These are phyloP conservation scores for Aspergillus nanangensis DNA, from an alignment of 495 filamentous ascomycete genomes.

Conservation along the genomic window DNA sequence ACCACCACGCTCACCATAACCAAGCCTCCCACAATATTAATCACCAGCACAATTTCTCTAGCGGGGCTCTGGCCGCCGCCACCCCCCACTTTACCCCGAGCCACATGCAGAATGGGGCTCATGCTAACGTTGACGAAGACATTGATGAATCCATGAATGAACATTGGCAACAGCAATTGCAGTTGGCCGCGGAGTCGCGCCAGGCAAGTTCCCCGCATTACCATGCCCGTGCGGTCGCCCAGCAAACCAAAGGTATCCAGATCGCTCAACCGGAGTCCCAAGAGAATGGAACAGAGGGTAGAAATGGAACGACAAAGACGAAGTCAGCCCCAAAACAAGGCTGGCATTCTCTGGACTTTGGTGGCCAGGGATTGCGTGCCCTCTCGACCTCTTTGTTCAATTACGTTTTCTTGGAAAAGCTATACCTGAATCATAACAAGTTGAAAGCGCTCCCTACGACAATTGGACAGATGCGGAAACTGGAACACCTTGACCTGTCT, in stretches of 20 bases:
- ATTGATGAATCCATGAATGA: slow-evolving; percentile 63
- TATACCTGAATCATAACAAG: slow-evolving; percentile 90
- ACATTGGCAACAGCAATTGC: slow-evolving; percentile 86
- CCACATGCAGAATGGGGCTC: slow-evolving; percentile 73
- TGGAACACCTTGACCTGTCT: slow-evolving; percentile 81
- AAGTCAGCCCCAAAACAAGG: slow-evolving; percentile 66
- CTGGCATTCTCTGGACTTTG: slow-evolving; percentile 89
- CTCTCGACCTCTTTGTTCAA: slow-evolving; percentile 74
- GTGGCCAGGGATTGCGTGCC: slow-evolving; percentile 84
- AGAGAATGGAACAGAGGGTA: slow-evolving; percentile 56
- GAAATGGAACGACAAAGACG: slow-evolving; percentile 53
- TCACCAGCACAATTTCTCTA: slow-evolving; percentile 79
- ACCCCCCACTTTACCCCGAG: slow-evolving; percentile 72
- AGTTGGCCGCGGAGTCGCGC: slow-evolving; percentile 67
- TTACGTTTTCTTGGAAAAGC: slow-evolving; percentile 80
- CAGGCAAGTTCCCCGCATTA: slow-evolving; percentile 59
- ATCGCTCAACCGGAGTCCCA: slow-evolving; percentile 54
- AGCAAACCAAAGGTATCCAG: slow-evolving; percentile 58
- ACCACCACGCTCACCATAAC: slow-evolving; percentile 68
- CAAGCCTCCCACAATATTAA: slow-evolving; percentile 60
- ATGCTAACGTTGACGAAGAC: slow-evolving; percentile 50
- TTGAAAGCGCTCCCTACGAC: slow-evolving; percentile 67
- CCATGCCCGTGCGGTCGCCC: slow-evolving; percentile 56
- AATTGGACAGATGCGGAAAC: slow-evolving; percentile 73
- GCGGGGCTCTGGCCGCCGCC: slow-evolving; percentile 64